phyloP scores from a whole-genome alignment of 2,329 filamentous ascomycete species.

The Aspergillus intermedius region DNA sequence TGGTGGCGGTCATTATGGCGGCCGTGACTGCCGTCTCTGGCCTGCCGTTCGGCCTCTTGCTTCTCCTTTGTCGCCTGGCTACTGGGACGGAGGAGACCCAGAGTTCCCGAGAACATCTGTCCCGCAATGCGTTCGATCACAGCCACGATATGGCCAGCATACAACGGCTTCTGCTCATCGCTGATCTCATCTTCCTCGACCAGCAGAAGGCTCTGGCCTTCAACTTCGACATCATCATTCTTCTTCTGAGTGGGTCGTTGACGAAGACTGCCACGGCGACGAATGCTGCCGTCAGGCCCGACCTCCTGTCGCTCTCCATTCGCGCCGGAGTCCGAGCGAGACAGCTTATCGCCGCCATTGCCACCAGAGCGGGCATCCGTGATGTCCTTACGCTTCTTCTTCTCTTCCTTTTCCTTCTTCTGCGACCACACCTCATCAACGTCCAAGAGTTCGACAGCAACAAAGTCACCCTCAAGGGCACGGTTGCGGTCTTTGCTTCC shows the following conservation, averaged over 20 bases:
- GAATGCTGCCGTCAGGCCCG: constrained; percentile 73
- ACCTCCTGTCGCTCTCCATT: constrained; percentile 57
- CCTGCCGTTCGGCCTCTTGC: constrained; percentile 91
- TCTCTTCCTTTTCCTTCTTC: constrained; percentile 98
- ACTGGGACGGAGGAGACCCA: constrained; percentile 88
- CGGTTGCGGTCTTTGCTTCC: constrained; percentile 98
- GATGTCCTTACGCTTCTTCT: constrained; percentile 99
- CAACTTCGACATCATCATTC: constrained; percentile 98
- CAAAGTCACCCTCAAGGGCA: constrained; percentile 89
- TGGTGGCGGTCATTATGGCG: constrained; percentile 72
- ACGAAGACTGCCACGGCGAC: constrained; percentile 86
- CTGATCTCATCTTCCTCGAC: constrained; percentile 99
- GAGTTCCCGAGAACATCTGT: constrained; percentile 97
- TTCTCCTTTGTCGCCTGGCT: constrained; percentile 99
- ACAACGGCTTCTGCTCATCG: constrained; percentile 94
- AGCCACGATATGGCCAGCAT: constrained; percentile 93
- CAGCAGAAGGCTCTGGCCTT: constrained; percentile 90
- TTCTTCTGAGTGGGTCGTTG: constrained; percentile 99
- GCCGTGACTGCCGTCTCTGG: constrained; percentile 72
- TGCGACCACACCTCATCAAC: constrained; percentile 98
- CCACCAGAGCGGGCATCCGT: constrained; percentile 79
- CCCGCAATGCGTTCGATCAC: constrained; percentile 95
- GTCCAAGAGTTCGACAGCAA: constrained; percentile 91
- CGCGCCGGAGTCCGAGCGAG: constrained; percentile 51
- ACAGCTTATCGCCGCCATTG: constrained; percentile 61